Conservation (phyloP, 352 stramenopile genomes). For the Pythium brassicae region DNA sequence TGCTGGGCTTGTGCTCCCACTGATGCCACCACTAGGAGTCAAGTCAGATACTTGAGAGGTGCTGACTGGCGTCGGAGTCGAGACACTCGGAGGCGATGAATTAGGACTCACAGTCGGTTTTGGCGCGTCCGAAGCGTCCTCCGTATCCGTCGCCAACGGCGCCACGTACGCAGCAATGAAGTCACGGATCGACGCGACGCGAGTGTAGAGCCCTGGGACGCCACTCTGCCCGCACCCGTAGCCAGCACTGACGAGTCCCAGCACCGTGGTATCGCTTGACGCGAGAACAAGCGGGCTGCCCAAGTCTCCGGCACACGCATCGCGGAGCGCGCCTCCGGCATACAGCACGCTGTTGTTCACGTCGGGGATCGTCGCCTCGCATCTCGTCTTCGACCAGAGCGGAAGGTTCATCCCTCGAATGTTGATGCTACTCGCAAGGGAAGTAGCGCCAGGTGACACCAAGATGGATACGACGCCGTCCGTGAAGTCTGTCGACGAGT, state of each 20-base stretch:
- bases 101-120: background rate
- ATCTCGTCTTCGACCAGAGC: conserved; percentile 3
- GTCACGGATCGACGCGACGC: conserved; percentile 1
- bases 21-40: background rate
- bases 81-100: background rate
- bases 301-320: conserved; percentile 1
- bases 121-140: background rate
- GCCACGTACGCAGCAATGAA: background rate
- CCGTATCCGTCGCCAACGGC: too few species aligned
- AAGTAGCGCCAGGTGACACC: conserved; percentile 13
- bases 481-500: conserved; percentile 16
- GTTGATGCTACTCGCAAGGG: conserved; percentile 9
- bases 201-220: conserved; percentile 12
- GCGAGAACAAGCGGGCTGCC: conserved; percentile 7
- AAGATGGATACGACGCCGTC: conserved; percentile 17
- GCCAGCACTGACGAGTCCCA: conserved; percentile 3
- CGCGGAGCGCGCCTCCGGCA: background rate
- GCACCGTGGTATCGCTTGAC: background rate
- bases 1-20: too few species aligned
- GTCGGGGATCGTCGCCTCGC: background rate
- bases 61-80: background rate
- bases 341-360: conserved; percentile 5
- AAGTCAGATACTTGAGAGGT: background rate
- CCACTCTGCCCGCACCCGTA: conserved; percentile 3
- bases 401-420: conserved; percentile 7